Base-by-base conservation (phyloP, 1,139 yeast species). In the Torulaspora pretoriensis region DNA sequence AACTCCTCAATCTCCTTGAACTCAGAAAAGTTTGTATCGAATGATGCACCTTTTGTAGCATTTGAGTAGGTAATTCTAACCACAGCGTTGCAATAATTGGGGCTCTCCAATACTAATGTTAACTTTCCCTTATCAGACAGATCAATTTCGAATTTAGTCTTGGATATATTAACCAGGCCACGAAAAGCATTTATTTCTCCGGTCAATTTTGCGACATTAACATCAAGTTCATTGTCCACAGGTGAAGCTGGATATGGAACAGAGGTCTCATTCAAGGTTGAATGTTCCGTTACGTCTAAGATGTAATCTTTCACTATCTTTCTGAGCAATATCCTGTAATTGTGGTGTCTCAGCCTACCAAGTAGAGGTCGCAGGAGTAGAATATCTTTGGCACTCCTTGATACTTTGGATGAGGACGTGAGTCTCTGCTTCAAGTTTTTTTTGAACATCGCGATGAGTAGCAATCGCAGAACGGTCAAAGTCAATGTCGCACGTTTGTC, bases 391-490 rank as follows among this genome's bases (percentile, higher is more conserved):
- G 51, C 56, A 8, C 41, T 36, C 33, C 45, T 42, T 25, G 43
- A 28, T 13, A 38, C 42, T 13, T 42, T 43, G 16, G 45, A 49
- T 2, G 49, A 22, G 1, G 52, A 47, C 1, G 49, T 42, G 30
- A 60, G 47, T 40, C 53, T 54, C 29, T 53, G 47, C 40, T 47
- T 53, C 55, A 65, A 13, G 62, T 68, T 70, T 73, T 66, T 71
- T 74, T 81, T 72, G 74, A 62, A 67, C 49, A 65, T 65, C 12
- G 66, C 58, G 0, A 68, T 59, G 23, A 66, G 50, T 54, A 68
- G 57, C 61, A 78, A 71, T 40, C 81, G 71, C 47, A 73, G 61
- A 23, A 74, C 68, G 0, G 80, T 72, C 9, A 81, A 48, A 64
- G 66, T 51, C n/a, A 66, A 33, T 45, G 61, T 60, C 0, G 71